Percentiles rank a stretch among this genome's conserved stretches.
phyloP scores from a whole-genome alignment of 2,329 filamentous ascomycete species.

The Nothopassalora personata region DNA sequence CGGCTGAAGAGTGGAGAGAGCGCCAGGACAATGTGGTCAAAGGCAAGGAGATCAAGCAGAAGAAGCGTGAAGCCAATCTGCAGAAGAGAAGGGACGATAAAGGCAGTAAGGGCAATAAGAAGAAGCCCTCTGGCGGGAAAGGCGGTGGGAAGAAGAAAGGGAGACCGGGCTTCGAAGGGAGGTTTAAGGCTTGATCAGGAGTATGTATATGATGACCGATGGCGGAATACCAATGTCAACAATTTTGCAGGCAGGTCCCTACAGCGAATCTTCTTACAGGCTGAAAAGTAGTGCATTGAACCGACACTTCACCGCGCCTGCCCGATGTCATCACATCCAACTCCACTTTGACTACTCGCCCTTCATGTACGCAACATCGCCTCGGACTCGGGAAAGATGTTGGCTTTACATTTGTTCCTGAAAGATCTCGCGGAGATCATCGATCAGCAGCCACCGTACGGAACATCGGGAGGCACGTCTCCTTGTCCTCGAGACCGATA shows the following conservation, averaged over 20 bases:
- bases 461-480: no score
- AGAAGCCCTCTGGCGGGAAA: conserved; percentile 54
- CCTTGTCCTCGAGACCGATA: no score
- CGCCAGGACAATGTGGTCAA: conserved; percentile 42
- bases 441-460: no score
- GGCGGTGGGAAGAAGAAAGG: conserved; percentile 55
- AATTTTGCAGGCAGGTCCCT: neutral
- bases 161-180: conserved; percentile 58
- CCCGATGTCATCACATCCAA: no score
- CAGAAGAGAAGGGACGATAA: conserved; percentile 70
- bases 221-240: neutral
- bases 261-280: no score
- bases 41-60: conserved; percentile 45
- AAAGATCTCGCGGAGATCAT: no score
- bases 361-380: no score
- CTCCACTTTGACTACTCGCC: no score
- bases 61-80: conserved; percentile 51
- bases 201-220: neutral
- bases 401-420: no score
- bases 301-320: no score
- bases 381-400: no score
- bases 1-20: conserved; percentile 71
- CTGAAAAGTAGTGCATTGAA: no score
- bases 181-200: conserved; percentile 50
- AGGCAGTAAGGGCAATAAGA: conserved; percentile 65